phyloP scores from a whole-genome alignment of 192 early-diverging fungal species.

The Kappamyces sp. region DNA sequence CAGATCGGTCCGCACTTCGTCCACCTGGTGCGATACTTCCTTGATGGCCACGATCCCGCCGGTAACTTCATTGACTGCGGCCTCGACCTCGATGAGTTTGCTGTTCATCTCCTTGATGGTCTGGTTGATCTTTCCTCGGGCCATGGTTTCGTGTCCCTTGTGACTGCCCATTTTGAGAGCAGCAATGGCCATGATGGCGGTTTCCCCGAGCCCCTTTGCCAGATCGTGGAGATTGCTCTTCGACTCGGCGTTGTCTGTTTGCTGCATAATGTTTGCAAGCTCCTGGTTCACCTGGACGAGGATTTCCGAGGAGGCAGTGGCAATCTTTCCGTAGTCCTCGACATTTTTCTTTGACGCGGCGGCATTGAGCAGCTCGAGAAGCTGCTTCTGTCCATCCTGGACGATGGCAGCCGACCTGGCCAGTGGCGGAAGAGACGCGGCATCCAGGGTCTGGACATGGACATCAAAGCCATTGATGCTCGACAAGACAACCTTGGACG shows the following conservation, averaged over 20 bases:
- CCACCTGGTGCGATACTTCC: slow-evolving; percentile 36
- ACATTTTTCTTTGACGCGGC: not conserved
- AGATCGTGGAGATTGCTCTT: slow-evolving; percentile 8
- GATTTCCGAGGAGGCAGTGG: slow-evolving; percentile 25
- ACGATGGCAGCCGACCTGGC: not conserved
- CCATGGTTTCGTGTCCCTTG: slow-evolving; percentile 36
- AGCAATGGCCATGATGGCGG: slow-evolving; percentile 37
- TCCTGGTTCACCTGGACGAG: slow-evolving; percentile 35
- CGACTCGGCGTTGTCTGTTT: slow-evolving; percentile 10
- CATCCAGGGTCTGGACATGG: not conserved
- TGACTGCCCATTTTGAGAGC: slow-evolving; percentile 34
- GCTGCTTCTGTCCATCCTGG: slow-evolving; percentile 1
- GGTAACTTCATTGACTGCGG: slow-evolving; percentile 36
- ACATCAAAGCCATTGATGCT: not conserved
- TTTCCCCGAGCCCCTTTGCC: slow-evolving; percentile 31
- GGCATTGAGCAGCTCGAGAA: not conserved
- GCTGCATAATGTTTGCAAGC: slow-evolving; percentile 34
- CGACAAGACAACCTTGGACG: not conserved
- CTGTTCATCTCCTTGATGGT: slow-evolving; percentile 38
- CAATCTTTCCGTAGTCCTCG: not conserved
- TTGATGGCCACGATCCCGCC: slow-evolving; percentile 31
- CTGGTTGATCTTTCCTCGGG: slow-evolving; percentile 31
- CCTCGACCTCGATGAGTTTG: slow-evolving; percentile 26
- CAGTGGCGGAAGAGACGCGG: not conserved
- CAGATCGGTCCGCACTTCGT: slow-evolving; percentile 38